Percentiles rank a stretch among this genome's conserved stretches.
Conservation (phyloP, 2,329 filamentous ascomycete genomes). For the Fusarium nelsonii region DNA sequence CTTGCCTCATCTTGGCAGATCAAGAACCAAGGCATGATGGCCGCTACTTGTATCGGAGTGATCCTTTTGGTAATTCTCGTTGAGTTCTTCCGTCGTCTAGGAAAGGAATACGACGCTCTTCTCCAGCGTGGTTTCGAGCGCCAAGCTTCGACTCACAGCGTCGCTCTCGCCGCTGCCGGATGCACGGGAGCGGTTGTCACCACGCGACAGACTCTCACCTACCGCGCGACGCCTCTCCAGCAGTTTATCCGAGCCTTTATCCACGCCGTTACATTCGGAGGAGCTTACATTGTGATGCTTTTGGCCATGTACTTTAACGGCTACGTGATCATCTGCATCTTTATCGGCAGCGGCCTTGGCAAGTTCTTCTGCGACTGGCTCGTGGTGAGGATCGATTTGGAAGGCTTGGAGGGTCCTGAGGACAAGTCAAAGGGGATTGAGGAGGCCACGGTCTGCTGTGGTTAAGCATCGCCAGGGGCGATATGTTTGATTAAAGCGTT, state of each 20-base stretch:
- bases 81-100: constrained; percentile 77
- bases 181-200: constrained; percentile 43
- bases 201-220: constrained; percentile 48
- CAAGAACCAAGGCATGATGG: constrained; percentile 77
- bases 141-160: constrained; percentile 43
- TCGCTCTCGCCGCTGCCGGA: constrained; percentile 38
- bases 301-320: constrained; percentile 72
- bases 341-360: constrained; percentile 66
- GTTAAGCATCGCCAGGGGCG: constrained; percentile 38
- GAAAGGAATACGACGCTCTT: constrained; percentile 78
- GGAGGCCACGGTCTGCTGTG: constrained; percentile 63
- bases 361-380: constrained; percentile 69
- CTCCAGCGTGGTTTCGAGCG: constrained; percentile 66
- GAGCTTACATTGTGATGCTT: constrained; percentile 84
- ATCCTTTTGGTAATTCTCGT: constrained; percentile 77
- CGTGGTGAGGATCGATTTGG: constrained; percentile 57
- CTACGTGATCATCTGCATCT: constrained; percentile 83
- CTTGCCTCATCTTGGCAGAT: constrained; percentile 78
- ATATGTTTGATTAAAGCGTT: background rate
- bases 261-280: constrained; percentile 77
- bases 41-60: constrained; percentile 82
- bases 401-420: constrained; percentile 41
- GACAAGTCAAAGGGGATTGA: constrained; percentile 54
- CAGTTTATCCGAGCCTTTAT: constrained; percentile 74
- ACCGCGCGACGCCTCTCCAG: constrained; percentile 71